These are phyloP conservation scores for Tylopilus felleus DNA, from an alignment of 768 basidiomycete species.

Conservation along the genomic window DNA sequence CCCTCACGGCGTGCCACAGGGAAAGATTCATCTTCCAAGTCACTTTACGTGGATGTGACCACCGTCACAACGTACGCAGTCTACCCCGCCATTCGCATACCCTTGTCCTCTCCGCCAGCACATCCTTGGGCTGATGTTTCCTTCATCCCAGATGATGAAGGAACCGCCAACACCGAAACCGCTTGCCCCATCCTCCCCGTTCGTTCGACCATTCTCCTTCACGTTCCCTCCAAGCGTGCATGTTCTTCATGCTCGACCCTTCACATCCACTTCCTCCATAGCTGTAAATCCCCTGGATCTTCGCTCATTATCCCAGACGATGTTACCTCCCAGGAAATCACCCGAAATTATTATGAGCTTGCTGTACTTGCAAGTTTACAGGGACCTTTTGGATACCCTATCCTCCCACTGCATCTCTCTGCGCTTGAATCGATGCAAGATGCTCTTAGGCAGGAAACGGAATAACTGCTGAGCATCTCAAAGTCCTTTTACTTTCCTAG, in stretches of 20 bases:
- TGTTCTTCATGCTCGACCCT: conserved; percentile 45
- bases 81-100: conserved; percentile 40
- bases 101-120: conserved; percentile 39
- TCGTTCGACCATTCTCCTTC: conserved; percentile 56
- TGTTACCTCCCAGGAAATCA: conserved; percentile 50
- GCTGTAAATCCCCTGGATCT: conserved; percentile 41
- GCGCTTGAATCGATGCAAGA: conserved; percentile 62
- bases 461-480: conserved; percentile 11
- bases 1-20: conserved; percentile 28
- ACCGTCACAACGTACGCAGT: conserved; percentile 49
- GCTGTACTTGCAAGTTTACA: conserved; percentile 50
- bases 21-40: conserved; percentile 31
- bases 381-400: conserved; percentile 46
- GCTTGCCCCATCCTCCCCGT: conserved; percentile 48
- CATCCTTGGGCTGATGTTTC: conserved; percentile 26
- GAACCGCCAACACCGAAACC: conserved; percentile 23
- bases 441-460: conserved; percentile 20
- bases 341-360: conserved; percentile 67
- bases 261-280: conserved; percentile 59
- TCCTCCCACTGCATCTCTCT: conserved; percentile 43
- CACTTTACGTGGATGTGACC: conserved; percentile 34
- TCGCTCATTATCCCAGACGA: conserved; percentile 33
- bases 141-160: conserved; percentile 34
- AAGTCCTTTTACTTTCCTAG: conserved; percentile 10
- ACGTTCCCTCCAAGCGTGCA: conserved; percentile 42